Evolutionary conservation across 306 rosid genomes (phyloP), one percentile per base, ranked within the genome.

Genomic region (Prunus mongolica): DNA sequence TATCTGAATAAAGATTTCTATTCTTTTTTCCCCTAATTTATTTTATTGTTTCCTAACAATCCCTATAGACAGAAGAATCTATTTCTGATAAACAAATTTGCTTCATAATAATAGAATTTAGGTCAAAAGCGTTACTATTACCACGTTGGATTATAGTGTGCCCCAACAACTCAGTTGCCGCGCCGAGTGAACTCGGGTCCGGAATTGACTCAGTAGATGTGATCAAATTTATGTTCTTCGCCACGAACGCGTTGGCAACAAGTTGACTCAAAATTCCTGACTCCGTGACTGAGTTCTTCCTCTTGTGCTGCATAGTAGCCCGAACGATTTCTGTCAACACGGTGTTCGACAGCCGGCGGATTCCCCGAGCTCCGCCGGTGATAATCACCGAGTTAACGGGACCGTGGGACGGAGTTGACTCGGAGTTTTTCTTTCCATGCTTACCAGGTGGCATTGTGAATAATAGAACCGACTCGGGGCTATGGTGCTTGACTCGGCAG

Each of bases 61-160:
- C 91, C 56, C 79, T 88, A 83, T 95, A 95, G 19, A 86, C 91
- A 88, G 92, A 88, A 84, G 96, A 90, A 88, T 90, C 97, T 8
- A 83, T 68, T 46, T 74, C 86, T 63, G 80, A 85, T 4, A 83
- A 81, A 88, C 98, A 95, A 15, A 92, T 73, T 61, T 73, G 78
- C 76, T 56, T 88, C 87, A 73, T 86, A 80, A 92, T 58, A 50
- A 90, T 78, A 14, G 85, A 76, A 78, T 68, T 66, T 77, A 89
- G 63, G 3, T 88, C 93, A 30, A 79, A 44, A 12, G 47, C 49
- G 75, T 85, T 89, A 74, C 54, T 66, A 10, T 62, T 45, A 67
- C 88, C 89, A 4, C 89, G 90, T 77, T 77, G 88, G 65, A 95
- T 77, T 55, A 90, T 77, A 20, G 75, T 50, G 46, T 69, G 75